A percentile compares a stretch with the other conserved stretches of the same genome.
phyloP scores from a whole-genome alignment of 2,329 filamentous ascomycete genomes.

The Penicillium sp. region DNA sequence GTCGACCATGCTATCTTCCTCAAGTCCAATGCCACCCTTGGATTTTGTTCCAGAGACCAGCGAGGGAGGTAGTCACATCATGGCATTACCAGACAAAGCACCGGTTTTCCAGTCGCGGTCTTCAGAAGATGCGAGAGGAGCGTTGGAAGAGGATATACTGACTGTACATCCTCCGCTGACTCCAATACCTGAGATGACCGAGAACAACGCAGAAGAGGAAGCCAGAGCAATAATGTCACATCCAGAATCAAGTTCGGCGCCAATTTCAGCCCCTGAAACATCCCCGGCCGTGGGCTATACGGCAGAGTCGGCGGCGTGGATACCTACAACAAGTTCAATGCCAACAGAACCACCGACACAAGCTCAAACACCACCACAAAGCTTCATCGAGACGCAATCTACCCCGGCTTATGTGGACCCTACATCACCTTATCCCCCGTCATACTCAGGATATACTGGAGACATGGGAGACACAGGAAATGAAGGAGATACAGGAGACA shows the following conservation, averaged over 20 bases:
- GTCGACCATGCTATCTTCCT: not conserved
- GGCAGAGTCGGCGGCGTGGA: not conserved
- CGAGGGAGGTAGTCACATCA: not conserved
- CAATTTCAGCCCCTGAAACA: not conserved
- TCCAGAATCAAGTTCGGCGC: too few relatives aligned
- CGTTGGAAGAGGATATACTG: not conserved
- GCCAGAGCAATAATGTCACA: not conserved
- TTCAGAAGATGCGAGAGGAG: not conserved
- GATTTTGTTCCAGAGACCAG: not conserved
- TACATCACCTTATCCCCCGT: not conserved
- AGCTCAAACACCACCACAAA: not conserved
- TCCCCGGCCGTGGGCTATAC: not conserved
- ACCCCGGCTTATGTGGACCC: not conserved
- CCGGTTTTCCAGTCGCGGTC: not conserved
- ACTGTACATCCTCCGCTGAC: constrained; percentile 3
- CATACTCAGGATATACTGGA: constrained; percentile 4
- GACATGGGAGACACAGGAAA: constrained; percentile 7
- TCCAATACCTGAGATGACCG: constrained; percentile 5
- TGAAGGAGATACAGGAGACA: constrained; percentile 4
- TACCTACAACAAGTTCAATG: not conserved
- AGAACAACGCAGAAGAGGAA: not conserved
- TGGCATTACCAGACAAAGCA: not conserved
- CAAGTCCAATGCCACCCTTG: not conserved
- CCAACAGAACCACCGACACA: not conserved
- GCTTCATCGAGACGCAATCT: not conserved